phyloP scores from a whole-genome alignment of 1,139 yeast genomes.

The Pichia kudriavzevii region DNA sequence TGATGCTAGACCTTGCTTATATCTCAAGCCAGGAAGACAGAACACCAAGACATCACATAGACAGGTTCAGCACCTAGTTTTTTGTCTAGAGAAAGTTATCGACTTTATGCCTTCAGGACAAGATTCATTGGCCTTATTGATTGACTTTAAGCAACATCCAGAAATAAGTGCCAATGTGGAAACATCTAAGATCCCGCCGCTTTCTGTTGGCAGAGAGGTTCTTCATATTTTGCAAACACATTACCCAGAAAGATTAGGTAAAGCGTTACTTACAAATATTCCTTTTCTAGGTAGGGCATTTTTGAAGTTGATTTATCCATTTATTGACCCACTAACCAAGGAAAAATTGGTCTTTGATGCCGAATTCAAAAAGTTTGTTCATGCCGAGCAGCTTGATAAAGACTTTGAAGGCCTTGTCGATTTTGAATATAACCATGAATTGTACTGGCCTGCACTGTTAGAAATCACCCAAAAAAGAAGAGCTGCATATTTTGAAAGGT shows the following conservation, averaged over 20 bases:
- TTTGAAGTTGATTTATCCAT: slow-evolving; percentile 82
- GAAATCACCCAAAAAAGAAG: slow-evolving; percentile 38
- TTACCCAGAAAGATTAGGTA: slow-evolving; percentile 91
- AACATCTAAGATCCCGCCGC: slow-evolving; percentile 70
- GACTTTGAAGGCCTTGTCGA: slow-evolving; percentile 80
- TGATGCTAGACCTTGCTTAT: slow-evolving; percentile 82
- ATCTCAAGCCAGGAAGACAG: slow-evolving; percentile 86
- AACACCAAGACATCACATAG: slow-evolving; percentile 80
- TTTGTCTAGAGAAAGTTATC: slow-evolving; percentile 81
- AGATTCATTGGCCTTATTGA: slow-evolving; percentile 79
- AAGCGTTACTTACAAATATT: slow-evolving; percentile 81
- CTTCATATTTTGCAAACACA: slow-evolving; percentile 85
- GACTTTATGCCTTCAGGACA: slow-evolving; percentile 96
- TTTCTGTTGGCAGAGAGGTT: slow-evolving; percentile 74
- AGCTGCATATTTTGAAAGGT: slow-evolving; percentile 38
- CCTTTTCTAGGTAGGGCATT: slow-evolving; percentile 93
- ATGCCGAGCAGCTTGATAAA: slow-evolving; percentile 69
- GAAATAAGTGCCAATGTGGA: slow-evolving; percentile 41
- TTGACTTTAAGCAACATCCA: slow-evolving; percentile 73
- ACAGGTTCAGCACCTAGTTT: slow-evolving; percentile 90
- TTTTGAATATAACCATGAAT: slow-evolving; percentile 51
- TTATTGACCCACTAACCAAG: slow-evolving; percentile 89
- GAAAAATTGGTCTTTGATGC: slow-evolving; percentile 88
- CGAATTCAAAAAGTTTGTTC: slow-evolving; percentile 78
- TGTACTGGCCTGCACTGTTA: slow-evolving; percentile 44